Conservation (phyloP, 768 basidiomycete genomes). For the Boletus edulis region DNA sequence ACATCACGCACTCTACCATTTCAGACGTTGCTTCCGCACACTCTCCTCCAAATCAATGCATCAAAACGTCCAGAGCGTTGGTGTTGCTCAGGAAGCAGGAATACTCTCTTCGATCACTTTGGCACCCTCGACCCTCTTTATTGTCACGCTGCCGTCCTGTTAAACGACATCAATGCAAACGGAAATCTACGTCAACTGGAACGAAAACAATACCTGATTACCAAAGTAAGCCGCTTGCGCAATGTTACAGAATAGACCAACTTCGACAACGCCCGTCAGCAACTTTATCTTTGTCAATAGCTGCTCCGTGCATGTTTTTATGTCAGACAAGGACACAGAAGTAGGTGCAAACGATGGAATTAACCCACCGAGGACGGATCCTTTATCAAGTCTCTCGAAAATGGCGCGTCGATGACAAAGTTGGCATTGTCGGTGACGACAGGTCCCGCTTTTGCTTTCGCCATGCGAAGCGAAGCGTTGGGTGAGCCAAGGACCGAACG, state of each 20-base stretch:
- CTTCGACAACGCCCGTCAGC: constrained; percentile 98
- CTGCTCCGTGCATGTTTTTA: constrained; percentile 35
- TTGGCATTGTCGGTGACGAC: constrained; percentile 97
- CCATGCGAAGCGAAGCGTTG: constrained; percentile 86
- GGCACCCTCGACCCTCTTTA: constrained; percentile 39
- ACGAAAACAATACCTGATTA: constrained; percentile 53
- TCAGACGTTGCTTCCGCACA: neutral
- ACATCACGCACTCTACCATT: too few relatives aligned
- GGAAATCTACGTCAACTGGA: neutral
- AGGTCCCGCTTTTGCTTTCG: constrained; percentile 89
- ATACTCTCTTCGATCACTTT: constrained; percentile 24
- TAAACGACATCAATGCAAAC: neutral
- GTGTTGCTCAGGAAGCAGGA: neutral
- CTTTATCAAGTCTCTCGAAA: constrained; percentile 63
- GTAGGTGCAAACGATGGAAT: neutral
- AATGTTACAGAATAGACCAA: constrained; percentile 93
- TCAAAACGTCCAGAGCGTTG: neutral
- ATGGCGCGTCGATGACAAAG: constrained; percentile 97
- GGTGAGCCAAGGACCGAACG: constrained; percentile 59
- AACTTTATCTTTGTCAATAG: constrained; percentile 82
- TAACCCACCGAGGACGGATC: constrained; percentile 56
- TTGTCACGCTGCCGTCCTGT: constrained; percentile 70
- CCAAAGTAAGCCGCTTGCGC: constrained; percentile 97
- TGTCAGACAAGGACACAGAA: neutral
- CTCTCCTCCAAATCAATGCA: neutral